phyloP scores from a whole-genome alignment of 2,329 filamentous ascomycete genomes.

The Pseudopithomyces chartarum region DNA sequence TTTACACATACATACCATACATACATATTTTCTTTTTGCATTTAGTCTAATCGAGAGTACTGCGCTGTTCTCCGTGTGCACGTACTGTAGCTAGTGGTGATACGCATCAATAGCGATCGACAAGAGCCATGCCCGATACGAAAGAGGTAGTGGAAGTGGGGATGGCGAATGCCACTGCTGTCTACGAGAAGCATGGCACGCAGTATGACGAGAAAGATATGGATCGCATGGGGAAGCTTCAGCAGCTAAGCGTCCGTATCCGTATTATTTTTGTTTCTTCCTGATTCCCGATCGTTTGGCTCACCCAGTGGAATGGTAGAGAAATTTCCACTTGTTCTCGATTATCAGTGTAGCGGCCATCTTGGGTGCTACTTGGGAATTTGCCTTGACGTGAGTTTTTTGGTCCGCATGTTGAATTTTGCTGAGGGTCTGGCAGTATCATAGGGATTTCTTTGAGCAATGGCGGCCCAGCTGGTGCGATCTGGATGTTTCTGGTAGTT shows the following conservation, averaged over 20 bases:
- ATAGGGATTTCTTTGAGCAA: conserved; percentile 19
- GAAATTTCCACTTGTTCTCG: conserved; percentile 22
- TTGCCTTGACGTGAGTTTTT: conserved; percentile 16
- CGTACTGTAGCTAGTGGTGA: too few species aligned
- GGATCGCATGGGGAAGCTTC: conserved; percentile 30
- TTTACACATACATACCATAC: too few species aligned
- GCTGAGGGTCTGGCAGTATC: background rate
- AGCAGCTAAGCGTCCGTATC: conserved; percentile 20
- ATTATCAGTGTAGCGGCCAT: conserved; percentile 25
- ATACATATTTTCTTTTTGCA: too few species aligned
- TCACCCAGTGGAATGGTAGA: conserved; percentile 8
- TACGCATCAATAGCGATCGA: background rate
- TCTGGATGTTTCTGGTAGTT: conserved; percentile 31
- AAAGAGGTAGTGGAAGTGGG: background rate
- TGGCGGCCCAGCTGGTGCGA: conserved; percentile 33
- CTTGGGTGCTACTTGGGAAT: conserved; percentile 27
- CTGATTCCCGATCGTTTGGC: background rate
- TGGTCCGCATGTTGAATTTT: background rate
- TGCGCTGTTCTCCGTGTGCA: too few species aligned
- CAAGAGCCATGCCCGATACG: background rate
- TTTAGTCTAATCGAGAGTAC: too few species aligned
- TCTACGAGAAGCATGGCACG: conserved; percentile 14
- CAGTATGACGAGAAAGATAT: conserved; percentile 24
- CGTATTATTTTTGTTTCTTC: background rate
- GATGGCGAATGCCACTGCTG: background rate